Evolutionary conservation across 2,329 filamentous ascomycete genomes (phyloP).

Genomic region (Trichoderma citrinoviride): DNA sequence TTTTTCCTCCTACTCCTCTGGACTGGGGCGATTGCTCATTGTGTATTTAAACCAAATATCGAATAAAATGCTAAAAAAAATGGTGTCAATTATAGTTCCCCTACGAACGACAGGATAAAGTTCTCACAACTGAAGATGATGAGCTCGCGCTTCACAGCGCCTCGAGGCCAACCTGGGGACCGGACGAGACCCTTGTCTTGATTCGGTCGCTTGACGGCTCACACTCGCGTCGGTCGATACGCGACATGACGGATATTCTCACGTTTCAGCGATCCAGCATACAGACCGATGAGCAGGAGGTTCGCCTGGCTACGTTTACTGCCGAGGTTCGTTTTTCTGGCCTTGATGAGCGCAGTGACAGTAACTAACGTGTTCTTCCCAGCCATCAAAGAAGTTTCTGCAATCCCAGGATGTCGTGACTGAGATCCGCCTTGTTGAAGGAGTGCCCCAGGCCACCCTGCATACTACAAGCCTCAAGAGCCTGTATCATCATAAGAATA

Average conservation of each 20-base stretch:
- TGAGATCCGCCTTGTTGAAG: constrained; percentile 51
- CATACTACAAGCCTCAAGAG: constrained; percentile 37
- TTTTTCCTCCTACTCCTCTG: not conserved
- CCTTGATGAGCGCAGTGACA: not conserved
- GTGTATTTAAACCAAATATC: constrained; percentile 38
- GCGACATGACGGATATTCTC: constrained; percentile 33
- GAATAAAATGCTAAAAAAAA: constrained; percentile 47
- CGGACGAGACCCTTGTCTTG: constrained; percentile 70
- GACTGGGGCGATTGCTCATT: constrained; percentile 27
- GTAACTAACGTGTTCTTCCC: constrained; percentile 19
- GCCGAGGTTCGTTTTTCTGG: constrained; percentile 44
- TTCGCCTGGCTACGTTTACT: constrained; percentile 63
- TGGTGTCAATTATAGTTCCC: constrained; percentile 65
- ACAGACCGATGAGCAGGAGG: constrained; percentile 61
- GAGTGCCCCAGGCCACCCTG: constrained; percentile 59
- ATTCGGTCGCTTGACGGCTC: constrained; percentile 39
- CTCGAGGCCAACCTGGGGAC: constrained; percentile 77
- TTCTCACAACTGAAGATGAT: constrained; percentile 58
- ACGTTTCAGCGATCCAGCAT: constrained; percentile 46
- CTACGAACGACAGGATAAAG: constrained; percentile 75
- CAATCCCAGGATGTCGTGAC: constrained; percentile 55
- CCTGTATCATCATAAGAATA: constrained; percentile 42
- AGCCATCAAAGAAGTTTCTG: constrained; percentile 57
- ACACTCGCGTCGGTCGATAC: constrained; percentile 33
- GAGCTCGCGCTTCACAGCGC: constrained; percentile 70